Conservation (phyloP, 495 filamentous ascomycete genomes). For the Aspergillus kassunensis region DNA sequence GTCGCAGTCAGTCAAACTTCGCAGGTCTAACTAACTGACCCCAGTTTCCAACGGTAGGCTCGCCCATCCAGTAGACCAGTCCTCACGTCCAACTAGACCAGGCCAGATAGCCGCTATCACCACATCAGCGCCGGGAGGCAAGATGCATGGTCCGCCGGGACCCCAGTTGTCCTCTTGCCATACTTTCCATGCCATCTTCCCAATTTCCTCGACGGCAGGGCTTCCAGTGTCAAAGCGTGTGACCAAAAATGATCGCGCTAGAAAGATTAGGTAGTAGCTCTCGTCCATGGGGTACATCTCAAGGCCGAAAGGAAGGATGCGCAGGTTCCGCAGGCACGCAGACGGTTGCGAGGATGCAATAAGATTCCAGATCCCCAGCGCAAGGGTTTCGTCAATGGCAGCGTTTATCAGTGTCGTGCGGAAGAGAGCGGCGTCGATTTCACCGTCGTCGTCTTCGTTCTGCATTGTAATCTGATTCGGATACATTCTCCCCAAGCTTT, state of each 20-base stretch:
- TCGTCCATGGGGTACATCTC: not conserved
- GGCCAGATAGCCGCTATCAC: too few species aligned
- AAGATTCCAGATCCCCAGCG: slow-evolving; percentile 25
- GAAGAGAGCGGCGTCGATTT: not conserved
- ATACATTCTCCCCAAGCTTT: too few species aligned
- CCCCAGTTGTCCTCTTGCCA: not conserved
- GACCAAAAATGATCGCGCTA: not conserved
- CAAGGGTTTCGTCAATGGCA: slow-evolving; percentile 2
- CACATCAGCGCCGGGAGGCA: too few species aligned
- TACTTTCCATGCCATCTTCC: not conserved
- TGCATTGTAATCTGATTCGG: too few species aligned
- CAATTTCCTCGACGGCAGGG: not conserved
- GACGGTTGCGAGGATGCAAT: not conserved
- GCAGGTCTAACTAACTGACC: too few species aligned
- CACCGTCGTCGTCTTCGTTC: too few species aligned
- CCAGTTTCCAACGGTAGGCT: too few species aligned
- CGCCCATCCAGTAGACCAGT: too few species aligned
- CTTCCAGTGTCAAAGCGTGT: not conserved
- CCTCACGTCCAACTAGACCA: too few species aligned
- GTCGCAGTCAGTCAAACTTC: too few species aligned
- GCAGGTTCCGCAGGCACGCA: not conserved
- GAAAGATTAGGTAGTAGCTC: not conserved
- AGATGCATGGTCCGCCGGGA: too few species aligned
- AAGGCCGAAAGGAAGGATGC: not conserved
- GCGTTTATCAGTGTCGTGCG: not conserved